phyloP scores from a whole-genome alignment of 129 eudicot genomes.

The Escallonia herrerae region DNA sequence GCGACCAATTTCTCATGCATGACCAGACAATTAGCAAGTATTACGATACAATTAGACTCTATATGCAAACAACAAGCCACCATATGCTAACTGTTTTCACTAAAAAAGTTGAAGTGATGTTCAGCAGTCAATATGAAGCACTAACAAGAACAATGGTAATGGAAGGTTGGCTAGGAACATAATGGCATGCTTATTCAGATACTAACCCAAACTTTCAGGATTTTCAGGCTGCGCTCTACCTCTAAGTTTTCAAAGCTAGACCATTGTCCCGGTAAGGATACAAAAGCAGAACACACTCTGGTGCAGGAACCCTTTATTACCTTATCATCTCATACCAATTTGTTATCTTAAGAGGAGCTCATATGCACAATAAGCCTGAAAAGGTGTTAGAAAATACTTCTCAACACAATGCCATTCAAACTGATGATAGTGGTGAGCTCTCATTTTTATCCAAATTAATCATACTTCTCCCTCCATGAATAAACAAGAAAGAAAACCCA shows the following conservation, averaged over 20 bases:
- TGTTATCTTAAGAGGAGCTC: background rate
- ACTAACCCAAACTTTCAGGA: slow-evolving; percentile 2
- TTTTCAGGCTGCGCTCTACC: background rate
- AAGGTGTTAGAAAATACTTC: background rate
- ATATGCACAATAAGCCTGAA: background rate
- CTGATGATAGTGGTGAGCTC: background rate
- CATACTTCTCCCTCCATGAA: slow-evolving; percentile 72
- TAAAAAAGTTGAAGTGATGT: background rate
- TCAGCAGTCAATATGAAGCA: background rate
- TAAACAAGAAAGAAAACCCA: slow-evolving; percentile 72
- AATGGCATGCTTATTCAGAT: background rate
- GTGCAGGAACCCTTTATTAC: background rate
- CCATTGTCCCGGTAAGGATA: background rate
- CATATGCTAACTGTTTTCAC: background rate
- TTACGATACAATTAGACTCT: background rate
- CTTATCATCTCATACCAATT: background rate
- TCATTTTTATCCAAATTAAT: slow-evolving; percentile 6
- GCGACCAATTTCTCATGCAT: background rate
- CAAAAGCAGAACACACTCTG: background rate
- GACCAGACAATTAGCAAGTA: background rate
- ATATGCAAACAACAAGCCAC: background rate
- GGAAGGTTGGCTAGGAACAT: background rate
- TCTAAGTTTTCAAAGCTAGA: background rate
- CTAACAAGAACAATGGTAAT: background rate
- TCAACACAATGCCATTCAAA: background rate